Evolutionary conservation across 331 rosid genomes (phyloP), one percentile per base, ranked within the genome.

Genomic region (Arachis monticola): DNA sequence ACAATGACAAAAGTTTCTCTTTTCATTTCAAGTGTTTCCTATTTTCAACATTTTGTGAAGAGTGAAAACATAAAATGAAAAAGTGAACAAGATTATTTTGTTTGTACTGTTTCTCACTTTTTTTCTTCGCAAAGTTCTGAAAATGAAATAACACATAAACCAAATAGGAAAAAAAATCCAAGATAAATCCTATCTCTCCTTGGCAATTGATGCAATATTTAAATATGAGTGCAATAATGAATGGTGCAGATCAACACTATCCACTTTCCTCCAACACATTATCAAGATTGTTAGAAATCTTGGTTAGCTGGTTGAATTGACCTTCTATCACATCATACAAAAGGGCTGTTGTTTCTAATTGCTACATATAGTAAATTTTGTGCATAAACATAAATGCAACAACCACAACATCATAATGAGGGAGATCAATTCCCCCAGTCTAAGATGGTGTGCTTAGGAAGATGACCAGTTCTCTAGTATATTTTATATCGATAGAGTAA

Each of bases 381-480:
- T 27, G 30, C 62, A 71, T 46, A 72, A 71, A 32, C 73, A 64
- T 44, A 41, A 41, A 60, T 14, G 4, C 17, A 69, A 72, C 56
- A 70, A 31, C 45, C 46, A 32, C 32, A 44, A 30, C 30, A 64
- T 64, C 65, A 55, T 40, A 35, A 61, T 51, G 66, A 65, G 67
- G 55, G 67, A 46, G 31, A 64, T 67, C 13, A 45, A 53, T 64
- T 74, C 70, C 44, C 56, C 57, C 48, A 40, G 32, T 17, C 40
- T 70, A 77, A 60, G 63, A 64, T 64, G 44, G 44, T 70, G 71
- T 56, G 47, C 57, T 47, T 17, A 27, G 78, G 30, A 79, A 67
- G 8, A 47, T 61, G 48, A n/a, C 22, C 27, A 35, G 6, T 50
- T 30, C 52, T 45, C 50, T 13, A 50, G 8, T 14, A 50, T 13